Conservation (phyloP, 2,329 filamentous ascomycete genomes). For the Cordyceps cicadae region DNA sequence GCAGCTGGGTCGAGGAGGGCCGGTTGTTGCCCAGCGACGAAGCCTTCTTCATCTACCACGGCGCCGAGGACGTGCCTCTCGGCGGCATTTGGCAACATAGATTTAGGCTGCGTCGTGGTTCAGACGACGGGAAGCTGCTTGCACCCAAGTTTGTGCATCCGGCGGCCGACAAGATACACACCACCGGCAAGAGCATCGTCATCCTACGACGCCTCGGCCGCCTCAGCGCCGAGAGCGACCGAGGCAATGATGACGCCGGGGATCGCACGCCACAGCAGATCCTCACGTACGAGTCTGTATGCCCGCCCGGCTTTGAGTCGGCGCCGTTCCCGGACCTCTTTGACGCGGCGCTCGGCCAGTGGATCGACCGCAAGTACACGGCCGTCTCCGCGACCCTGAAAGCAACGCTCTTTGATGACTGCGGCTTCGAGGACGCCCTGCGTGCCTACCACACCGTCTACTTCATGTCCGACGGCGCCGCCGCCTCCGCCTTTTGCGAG, state of each 20-base stretch:
- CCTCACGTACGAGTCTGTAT: conserved; percentile 52
- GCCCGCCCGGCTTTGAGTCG: conserved; percentile 37
- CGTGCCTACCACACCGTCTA: conserved; percentile 64
- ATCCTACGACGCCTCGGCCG: conserved; percentile 60
- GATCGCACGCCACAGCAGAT: conserved; percentile 20
- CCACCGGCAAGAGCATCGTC: conserved; percentile 78
- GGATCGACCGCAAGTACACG: conserved; percentile 68
- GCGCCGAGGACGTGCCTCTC: conserved; percentile 46
- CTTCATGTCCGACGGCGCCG: conserved; percentile 64
- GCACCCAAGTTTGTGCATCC: conserved; percentile 68
- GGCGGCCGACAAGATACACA: conserved; percentile 66
- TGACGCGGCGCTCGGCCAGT: conserved; percentile 58
- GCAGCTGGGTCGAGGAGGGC: conserved; percentile 77
- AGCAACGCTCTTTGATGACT: conserved; percentile 58
- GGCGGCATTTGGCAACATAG: conserved; percentile 68
- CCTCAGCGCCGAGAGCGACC: not conserved
- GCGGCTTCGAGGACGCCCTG: conserved; percentile 57
- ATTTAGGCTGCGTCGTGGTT: conserved; percentile 54
- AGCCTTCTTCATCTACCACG: conserved; percentile 66
- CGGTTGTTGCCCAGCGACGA: conserved; percentile 56
- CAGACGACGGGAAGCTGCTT: conserved; percentile 51
- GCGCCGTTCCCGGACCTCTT: conserved; percentile 71
- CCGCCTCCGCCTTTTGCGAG: conserved; percentile 56
- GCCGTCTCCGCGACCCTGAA: conserved; percentile 60
- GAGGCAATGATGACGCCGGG: conserved; percentile 29